Percentiles rank a stretch among this genome's conserved stretches.
Conservation (phyloP, 78 protist species). For the Ministeria vibrans region DNA sequence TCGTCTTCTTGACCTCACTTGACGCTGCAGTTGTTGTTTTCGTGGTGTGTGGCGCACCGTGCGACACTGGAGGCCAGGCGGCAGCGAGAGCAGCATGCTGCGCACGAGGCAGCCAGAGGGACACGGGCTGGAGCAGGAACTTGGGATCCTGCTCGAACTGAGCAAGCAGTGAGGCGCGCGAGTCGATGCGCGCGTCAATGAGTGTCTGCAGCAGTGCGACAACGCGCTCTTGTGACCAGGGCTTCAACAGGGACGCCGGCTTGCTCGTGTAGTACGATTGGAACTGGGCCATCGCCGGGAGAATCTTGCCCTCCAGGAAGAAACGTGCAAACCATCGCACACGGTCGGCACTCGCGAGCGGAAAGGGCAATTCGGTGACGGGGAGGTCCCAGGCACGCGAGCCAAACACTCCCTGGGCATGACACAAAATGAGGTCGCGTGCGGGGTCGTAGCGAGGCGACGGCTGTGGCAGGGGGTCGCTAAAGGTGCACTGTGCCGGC, state of each 20-base stretch:
- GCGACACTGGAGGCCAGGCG: background rate
- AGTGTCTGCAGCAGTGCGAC: background rate
- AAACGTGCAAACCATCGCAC: background rate
- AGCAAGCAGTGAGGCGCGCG: background rate
- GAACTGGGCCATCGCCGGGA: background rate
- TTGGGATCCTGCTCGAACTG: background rate
- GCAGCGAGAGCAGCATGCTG: background rate
- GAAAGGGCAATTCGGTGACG: background rate
- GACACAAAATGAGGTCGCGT: background rate
- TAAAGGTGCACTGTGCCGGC: background rate
- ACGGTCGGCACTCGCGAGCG: background rate
- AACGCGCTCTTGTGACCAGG: conserved; percentile 8
- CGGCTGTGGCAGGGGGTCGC: conserved; percentile 9
- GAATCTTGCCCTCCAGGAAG: conserved; percentile 7
- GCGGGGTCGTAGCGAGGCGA: conserved; percentile 2
- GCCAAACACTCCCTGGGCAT: background rate
- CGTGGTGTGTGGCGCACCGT: background rate
- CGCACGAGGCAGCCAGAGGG: background rate
- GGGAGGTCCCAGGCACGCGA: conserved; percentile 7
- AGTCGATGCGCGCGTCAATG: background rate
- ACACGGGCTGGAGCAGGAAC: background rate
- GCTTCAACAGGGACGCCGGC: background rate
- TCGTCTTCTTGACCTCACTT: background rate
- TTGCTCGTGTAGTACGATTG: background rate
- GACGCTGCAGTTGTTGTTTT: too few relatives aligned